phyloP scores from a whole-genome alignment of 257 asterid species.

The Lavandula angustifolia region DNA sequence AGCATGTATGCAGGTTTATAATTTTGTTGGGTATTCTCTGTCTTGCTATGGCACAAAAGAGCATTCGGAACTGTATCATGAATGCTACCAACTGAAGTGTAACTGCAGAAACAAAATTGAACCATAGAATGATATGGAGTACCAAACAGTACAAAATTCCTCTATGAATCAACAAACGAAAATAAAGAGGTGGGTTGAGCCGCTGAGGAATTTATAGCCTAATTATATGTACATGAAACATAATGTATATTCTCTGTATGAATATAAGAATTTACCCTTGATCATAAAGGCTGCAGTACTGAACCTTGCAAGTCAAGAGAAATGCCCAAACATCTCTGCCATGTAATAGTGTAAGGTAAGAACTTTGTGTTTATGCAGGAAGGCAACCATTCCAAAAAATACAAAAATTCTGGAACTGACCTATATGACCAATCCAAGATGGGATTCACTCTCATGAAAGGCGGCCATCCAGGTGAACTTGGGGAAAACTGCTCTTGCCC shows the following conservation, averaged over 20 bases:
- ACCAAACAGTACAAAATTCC: not conserved
- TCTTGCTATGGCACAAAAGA: slow-evolving; percentile 48
- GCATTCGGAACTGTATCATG: slow-evolving; percentile 92
- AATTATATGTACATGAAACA: not conserved
- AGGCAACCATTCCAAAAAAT: slow-evolving; percentile 3
- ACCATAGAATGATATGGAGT: slow-evolving; percentile 14
- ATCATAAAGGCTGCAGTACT: slow-evolving; percentile 90
- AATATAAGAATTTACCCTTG: slow-evolving; percentile 62
- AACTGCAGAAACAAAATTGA: slow-evolving; percentile 48
- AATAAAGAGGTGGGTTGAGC: not conserved
- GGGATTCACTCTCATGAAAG: slow-evolving; percentile 98
- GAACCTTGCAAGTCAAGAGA: slow-evolving; percentile 89
- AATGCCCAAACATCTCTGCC: slow-evolving; percentile 98
- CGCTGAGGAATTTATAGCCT: not conserved
- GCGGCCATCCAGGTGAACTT: slow-evolving; percentile 96
- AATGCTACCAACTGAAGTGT: slow-evolving; percentile 96
- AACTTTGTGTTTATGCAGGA: slow-evolving; percentile 19
- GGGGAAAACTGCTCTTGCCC: slow-evolving; percentile 97
- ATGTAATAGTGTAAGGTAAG: slow-evolving; percentile 34
- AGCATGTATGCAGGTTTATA: slow-evolving; percentile 88
- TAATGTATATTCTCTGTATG: not conserved
- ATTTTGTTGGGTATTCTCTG: slow-evolving; percentile 45
- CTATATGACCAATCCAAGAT: slow-evolving; percentile 98
- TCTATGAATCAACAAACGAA: not conserved
- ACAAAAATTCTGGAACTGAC: slow-evolving; percentile 34